A percentile compares a stretch with the other conserved stretches of the same genome.
phyloP scores from a whole-genome alignment of 2,329 filamentous ascomycete genomes.

The Arthrobotrys conoides region DNA sequence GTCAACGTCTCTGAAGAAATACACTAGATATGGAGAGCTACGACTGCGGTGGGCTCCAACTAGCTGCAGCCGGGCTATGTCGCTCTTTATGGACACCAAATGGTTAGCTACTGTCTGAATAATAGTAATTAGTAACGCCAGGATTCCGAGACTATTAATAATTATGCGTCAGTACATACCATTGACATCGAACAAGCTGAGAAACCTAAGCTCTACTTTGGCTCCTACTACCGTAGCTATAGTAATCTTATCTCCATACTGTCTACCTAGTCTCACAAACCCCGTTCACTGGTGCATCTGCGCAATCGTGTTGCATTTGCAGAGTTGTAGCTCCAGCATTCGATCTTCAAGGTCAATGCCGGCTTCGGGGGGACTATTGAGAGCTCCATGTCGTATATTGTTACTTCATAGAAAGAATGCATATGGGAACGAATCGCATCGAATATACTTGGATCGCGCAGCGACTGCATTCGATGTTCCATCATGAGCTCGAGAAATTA shows the following conservation, averaged over 20 bases:
- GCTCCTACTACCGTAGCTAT: background rate
- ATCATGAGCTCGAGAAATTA: background rate
- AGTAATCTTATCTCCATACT: background rate
- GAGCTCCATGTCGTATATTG: background rate
- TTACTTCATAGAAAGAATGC: background rate
- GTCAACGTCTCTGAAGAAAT: background rate
- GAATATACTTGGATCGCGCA: background rate
- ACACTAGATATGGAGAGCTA: background rate
- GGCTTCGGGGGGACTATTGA: background rate
- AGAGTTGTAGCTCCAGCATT: background rate
- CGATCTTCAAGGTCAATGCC: slow-evolving; percentile 14
- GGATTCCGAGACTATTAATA: background rate
- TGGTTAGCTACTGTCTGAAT: background rate
- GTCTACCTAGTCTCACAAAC: slow-evolving; percentile 6
- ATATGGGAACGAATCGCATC: background rate
- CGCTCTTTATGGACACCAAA: slow-evolving; percentile 4
- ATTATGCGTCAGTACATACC: background rate
- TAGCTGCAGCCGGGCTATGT: background rate
- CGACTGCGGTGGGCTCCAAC: background rate
- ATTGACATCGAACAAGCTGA: background rate
- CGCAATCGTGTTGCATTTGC: slow-evolving; percentile 14
- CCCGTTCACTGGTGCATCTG: background rate
- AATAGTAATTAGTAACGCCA: too few species aligned
- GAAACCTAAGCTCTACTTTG: background rate
- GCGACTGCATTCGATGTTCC: background rate